Conservation (phyloP, 768 basidiomycete species). For the Cyathus striatus region DNA sequence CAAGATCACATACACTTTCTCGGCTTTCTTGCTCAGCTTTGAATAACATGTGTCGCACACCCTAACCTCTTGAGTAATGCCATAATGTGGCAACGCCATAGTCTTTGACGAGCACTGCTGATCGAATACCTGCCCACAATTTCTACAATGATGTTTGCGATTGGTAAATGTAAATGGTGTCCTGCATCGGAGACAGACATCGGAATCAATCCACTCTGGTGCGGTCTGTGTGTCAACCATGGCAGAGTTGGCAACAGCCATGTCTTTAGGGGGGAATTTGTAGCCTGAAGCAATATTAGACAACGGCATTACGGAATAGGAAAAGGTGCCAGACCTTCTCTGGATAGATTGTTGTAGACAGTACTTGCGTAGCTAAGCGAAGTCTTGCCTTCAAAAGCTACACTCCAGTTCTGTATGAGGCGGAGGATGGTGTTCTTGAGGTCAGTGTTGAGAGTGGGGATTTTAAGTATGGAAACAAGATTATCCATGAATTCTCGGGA, state of each 20-base stretch:
- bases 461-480: constrained; percentile 81
- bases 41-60: constrained; percentile 88
- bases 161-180: constrained; percentile 92
- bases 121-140: constrained; percentile 96
- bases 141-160: constrained; percentile 96
- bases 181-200: constrained; percentile 90
- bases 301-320: constrained; percentile 3
- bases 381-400: constrained; percentile 81
- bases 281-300: constrained; percentile 58
- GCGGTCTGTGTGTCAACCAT: constrained; percentile 91
- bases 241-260: constrained; percentile 61
- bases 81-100: constrained; percentile 86
- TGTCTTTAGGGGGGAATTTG: constrained; percentile 80
- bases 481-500: constrained; percentile 94
- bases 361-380: constrained; percentile 70
- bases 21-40: constrained; percentile 68
- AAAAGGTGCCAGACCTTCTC: constrained; percentile 56
- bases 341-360: constrained; percentile 71
- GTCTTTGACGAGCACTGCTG: constrained; percentile 85
- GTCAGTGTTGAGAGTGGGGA: constrained; percentile 70
- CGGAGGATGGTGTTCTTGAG: constrained; percentile 78
- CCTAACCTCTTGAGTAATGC: constrained; percentile 86
- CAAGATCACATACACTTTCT: constrained; percentile 39
- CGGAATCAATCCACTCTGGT: constrained; percentile 97
- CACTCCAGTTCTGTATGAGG: constrained; percentile 89